Evolutionary conservation across 441 rosid genomes (phyloP).

Genomic region (Syzygium malaccense): DNA sequence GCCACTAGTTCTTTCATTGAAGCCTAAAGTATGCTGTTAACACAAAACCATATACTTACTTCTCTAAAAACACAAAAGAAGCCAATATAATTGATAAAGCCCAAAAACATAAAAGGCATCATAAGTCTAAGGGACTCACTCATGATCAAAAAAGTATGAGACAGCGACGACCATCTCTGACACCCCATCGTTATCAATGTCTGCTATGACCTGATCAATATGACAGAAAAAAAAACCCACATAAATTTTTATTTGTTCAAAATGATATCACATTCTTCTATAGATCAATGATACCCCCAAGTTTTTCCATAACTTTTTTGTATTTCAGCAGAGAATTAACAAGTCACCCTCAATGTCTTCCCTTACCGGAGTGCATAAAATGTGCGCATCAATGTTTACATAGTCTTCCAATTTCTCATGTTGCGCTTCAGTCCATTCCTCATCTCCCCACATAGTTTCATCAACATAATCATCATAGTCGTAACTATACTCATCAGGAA

Average conservation of each 20-base stretch:
- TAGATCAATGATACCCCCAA: background rate
- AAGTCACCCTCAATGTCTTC: background rate
- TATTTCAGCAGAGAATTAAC: background rate
- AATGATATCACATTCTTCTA: background rate
- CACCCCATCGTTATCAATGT: conserved; percentile 94
- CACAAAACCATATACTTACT: background rate
- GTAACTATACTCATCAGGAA: conserved; percentile 81
- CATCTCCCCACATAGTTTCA: conserved; percentile 93
- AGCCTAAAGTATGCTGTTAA: background rate
- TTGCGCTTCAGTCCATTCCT: conserved; percentile 82
- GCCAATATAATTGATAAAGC: background rate
- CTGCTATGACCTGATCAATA: conserved; percentile 82
- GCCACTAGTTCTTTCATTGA: background rate
- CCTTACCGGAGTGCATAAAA: conserved; percentile 96
- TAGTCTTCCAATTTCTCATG: conserved; percentile 90
- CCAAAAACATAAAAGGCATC: background rate
- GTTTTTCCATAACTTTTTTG: background rate
- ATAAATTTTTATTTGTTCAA: background rate
- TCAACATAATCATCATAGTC: conserved; percentile 96
- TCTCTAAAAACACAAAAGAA: background rate
- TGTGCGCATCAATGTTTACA: conserved; percentile 87
- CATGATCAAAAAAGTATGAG: conserved; percentile 95
- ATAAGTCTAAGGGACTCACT: conserved; percentile 46
- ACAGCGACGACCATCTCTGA: conserved; percentile 93
- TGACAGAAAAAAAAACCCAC: background rate